Evolutionary conservation across 2,329 filamentous ascomycete species (phyloP).

Genomic region (Colletotrichum sp.): DNA sequence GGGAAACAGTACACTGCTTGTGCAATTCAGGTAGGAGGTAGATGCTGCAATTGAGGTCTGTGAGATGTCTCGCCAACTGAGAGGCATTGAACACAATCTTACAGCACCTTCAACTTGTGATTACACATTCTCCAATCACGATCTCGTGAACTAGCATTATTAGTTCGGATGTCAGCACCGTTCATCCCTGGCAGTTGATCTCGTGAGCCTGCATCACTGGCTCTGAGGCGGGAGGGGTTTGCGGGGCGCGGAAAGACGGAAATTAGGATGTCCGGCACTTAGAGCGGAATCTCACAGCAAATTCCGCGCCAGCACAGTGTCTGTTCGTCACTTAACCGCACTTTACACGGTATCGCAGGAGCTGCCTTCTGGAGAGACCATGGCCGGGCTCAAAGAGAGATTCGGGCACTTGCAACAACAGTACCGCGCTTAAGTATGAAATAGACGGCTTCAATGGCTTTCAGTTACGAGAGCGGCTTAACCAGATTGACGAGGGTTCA

Average conservation of each 20-base stretch:
- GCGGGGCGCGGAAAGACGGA: neutral
- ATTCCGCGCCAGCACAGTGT: neutral
- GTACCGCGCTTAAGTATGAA: neutral
- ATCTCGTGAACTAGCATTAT: neutral
- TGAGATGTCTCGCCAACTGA: neutral
- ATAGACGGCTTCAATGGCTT: neutral
- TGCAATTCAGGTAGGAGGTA: neutral
- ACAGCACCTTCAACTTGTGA: neutral
- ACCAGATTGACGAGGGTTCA: neutral
- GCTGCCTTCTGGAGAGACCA: neutral
- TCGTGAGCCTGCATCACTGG: neutral
- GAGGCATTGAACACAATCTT: neutral
- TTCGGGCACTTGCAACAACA: neutral
- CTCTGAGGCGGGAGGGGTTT: neutral
- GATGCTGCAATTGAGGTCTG: neutral
- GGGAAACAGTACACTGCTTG: neutral
- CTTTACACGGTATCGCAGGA: neutral
- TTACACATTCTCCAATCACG: neutral
- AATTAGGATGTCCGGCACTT: neutral
- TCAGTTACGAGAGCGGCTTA: fast-evolving
- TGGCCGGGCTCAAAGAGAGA: neutral
- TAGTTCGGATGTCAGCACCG: neutral
- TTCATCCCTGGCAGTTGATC: neutral
- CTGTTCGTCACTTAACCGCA: fast-evolving
- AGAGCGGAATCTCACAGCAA: fast-evolving